A percentile compares a stretch with the other conserved stretches of the same genome.
Evolutionary conservation across 2,329 filamentous ascomycete species (phyloP).

Genomic region (Diatrype stigma): DNA sequence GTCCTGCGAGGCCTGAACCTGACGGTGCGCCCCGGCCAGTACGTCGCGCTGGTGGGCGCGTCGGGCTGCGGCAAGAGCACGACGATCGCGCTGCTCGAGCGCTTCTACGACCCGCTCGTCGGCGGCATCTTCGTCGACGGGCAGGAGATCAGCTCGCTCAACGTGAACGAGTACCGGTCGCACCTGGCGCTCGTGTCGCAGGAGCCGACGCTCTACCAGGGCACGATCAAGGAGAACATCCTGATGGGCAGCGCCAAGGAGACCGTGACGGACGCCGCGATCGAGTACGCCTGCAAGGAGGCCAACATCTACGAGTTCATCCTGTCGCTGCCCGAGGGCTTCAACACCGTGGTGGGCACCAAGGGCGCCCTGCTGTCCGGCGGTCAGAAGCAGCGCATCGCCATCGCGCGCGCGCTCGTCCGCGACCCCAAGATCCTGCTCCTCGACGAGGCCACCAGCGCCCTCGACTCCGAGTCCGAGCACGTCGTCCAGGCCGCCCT

Average conservation of each 20-base stretch:
- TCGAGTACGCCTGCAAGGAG: conserved; percentile 78
- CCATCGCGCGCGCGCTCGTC: conserved; percentile 85
- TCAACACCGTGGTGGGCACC: conserved; percentile 79
- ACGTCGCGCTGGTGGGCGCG: conserved; percentile 86
- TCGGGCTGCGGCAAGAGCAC: conserved; percentile 94
- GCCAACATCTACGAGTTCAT: conserved; percentile 94
- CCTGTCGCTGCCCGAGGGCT: conserved; percentile 77
- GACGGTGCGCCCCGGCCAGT: conserved; percentile 70
- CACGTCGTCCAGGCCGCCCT: conserved; percentile 77
- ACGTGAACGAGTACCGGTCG: conserved; percentile 80
- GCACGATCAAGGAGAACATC: conserved; percentile 87
- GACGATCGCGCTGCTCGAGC: conserved; percentile 84
- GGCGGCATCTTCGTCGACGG: conserved; percentile 81
- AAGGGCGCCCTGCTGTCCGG: conserved; percentile 84
- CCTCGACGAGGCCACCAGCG: conserved; percentile 76
- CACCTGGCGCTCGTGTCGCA: conserved; percentile 86
- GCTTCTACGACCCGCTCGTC: conserved; percentile 85
- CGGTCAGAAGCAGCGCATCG: conserved; percentile 92
- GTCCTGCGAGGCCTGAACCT: conserved; percentile 82
- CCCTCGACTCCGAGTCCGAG: conserved; percentile 72
- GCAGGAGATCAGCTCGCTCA: conserved; percentile 73
- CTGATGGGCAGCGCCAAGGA: conserved; percentile 68
- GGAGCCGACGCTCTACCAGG: conserved; percentile 92
- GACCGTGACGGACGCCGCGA: conserved; percentile 64
- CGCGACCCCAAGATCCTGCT: conserved; percentile 86